These are phyloP conservation scores for Kwoniella newhampshirensis DNA, from an alignment of 768 basidiomycete species.

Conservation along the genomic window DNA sequence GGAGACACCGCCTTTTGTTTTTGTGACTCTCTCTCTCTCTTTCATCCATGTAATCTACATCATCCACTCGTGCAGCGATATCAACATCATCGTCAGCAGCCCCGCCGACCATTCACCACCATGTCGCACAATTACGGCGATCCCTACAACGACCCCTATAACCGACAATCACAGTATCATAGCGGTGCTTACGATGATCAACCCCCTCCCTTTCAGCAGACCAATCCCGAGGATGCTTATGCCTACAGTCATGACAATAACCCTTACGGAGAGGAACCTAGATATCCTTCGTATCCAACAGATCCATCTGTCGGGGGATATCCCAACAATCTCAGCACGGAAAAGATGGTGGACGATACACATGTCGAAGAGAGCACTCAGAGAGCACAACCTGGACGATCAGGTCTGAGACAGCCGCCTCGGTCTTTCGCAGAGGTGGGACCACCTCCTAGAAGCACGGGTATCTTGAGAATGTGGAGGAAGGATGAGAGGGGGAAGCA, in stretches of 20 bases:
- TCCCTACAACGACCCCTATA: slow-evolving; percentile 15
- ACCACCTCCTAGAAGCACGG: slow-evolving; percentile 47
- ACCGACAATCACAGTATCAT: slow-evolving; percentile 1
- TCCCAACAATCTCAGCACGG: slow-evolving; percentile 24
- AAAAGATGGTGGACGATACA: slow-evolving; percentile 28
- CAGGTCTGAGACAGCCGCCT: slow-evolving; percentile 30
- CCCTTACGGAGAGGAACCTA: slow-evolving; percentile 25
- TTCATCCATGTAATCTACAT: too few relatives aligned
- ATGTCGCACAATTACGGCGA: slow-evolving; percentile 14
- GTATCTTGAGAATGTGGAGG: slow-evolving; percentile 52
- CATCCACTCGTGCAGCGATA: too few relatives aligned
- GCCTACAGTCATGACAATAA: slow-evolving; percentile 18
- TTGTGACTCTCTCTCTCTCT: too few relatives aligned
- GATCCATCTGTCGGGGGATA: slow-evolving; percentile 16
- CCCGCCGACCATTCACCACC: neutral
- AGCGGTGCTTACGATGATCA: slow-evolving; percentile 7
- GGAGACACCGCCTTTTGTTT: too few relatives aligned
- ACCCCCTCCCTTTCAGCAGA: slow-evolving; percentile 15
- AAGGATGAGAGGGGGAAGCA: slow-evolving; percentile 53
- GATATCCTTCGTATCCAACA: slow-evolving; percentile 23
- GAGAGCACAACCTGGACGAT: slow-evolving; percentile 34
- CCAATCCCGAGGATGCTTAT: slow-evolving; percentile 5
- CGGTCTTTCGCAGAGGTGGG: slow-evolving; percentile 38
- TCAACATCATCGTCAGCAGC: too few relatives aligned
- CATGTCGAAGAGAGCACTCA: slow-evolving; percentile 27